Evolutionary conservation across 352 stramenopile species (phyloP), one percentile per base, ranked within the genome.

Genomic region (Globisporangium heterothallicum): DNA sequence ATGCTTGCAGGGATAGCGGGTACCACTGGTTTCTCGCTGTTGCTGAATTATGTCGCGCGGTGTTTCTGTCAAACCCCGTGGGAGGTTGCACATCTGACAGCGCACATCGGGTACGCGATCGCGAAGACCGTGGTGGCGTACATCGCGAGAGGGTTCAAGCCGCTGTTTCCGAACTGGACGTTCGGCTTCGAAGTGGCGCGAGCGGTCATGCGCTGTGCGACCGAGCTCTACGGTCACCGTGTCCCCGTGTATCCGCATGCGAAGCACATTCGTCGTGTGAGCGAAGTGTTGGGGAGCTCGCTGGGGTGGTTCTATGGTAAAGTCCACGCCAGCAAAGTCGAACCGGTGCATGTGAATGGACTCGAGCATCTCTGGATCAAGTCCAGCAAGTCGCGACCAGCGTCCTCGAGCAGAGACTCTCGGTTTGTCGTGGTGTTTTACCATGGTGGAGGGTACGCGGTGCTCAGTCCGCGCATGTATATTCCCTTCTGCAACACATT

Each of bases 101-200:
- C 32, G 32, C 14, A 18, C 32, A 16, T 38, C 12, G 32, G 4
- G 48, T 21, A 55, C 42, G 22, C 46, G 42, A 19, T 48, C 43
- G 18, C 48, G 44, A 46, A 42, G 43, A 55, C 54, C 12, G 35
- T 61, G 26, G 25, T 35, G 24, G 18, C 21, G 29, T 61, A 49
- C 36, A 25, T 29, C 0, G 27, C 6, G 1, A 18, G 54, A 12
- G 46, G 54, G 18, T 61, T 26, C 47, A 42, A 7, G 26, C 56
- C 56, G 27, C 42, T 53, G 8, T 58, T 36, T 35, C 59, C 59
- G 0, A 61, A 61, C 26, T 78, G 69, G 69, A 65, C 69, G n/a
- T 53, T 78, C n/a, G 51, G 58, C n/a, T 78, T 75, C 36, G 66
- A 75, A 32, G 9, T 75, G 8, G 36, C 72, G 24, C 53, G 61